phyloP scores from a whole-genome alignment of 495 filamentous ascomycete species.

The Penicillium canescens region DNA sequence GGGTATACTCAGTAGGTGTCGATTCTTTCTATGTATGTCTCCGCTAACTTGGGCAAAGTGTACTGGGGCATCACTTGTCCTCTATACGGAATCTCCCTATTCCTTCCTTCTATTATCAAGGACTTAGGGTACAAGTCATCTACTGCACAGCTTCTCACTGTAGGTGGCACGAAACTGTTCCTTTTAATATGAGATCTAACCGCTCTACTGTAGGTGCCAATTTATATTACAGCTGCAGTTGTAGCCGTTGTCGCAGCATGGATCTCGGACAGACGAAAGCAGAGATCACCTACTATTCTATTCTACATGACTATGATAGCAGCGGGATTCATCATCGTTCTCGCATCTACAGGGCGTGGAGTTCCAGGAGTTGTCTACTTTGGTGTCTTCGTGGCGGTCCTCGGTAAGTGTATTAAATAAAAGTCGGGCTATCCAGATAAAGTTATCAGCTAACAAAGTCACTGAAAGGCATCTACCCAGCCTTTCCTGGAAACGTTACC shows the following conservation, averaged over 20 bases:
- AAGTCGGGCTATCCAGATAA: not conserved
- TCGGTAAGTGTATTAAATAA: constrained; percentile 56
- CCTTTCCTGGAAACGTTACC: constrained; percentile 63
- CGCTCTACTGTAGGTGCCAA: constrained; percentile 44
- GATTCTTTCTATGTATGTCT: not conserved
- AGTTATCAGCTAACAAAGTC: not conserved
- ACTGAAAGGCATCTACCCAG: constrained; percentile 39
- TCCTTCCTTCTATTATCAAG: constrained; percentile 71
- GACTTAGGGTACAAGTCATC: constrained; percentile 62
- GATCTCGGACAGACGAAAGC: constrained; percentile 58
- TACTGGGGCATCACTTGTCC: constrained; percentile 66
- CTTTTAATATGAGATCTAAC: not conserved
- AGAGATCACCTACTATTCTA: constrained; percentile 66
- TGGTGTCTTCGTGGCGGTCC: constrained; percentile 70
- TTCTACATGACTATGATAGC: constrained; percentile 58
- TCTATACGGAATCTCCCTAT: constrained; percentile 71
- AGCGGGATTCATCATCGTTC: constrained; percentile 64
- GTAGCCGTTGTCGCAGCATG: constrained; percentile 59
- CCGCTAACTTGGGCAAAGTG: constrained; percentile 28
- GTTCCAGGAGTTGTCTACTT: constrained; percentile 69
- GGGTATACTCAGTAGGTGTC: constrained; percentile 55
- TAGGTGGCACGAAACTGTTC: not conserved
- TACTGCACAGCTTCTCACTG: constrained; percentile 68
- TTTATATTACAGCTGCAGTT: constrained; percentile 61
- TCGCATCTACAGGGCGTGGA: constrained; percentile 39